Evolutionary conservation across 106 monocot genomes (phyloP).

Genomic region (Apostasia ramifera): DNA sequence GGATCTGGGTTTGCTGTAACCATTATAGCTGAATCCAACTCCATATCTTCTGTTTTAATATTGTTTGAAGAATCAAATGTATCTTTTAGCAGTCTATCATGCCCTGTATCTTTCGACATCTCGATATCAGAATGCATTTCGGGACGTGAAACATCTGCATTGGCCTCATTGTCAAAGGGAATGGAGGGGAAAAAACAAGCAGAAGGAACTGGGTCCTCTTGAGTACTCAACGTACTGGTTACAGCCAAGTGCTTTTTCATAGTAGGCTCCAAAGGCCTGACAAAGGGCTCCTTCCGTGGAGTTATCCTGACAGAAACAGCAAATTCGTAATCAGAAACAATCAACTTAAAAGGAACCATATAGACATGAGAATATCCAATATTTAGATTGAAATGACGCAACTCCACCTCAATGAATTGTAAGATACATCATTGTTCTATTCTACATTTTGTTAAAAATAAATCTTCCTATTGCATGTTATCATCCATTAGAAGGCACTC

Average conservation of each 20-base stretch:
- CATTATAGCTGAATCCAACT: slow-evolving; percentile 2
- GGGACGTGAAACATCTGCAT: not conserved
- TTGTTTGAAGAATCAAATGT: not conserved
- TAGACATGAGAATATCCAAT: not conserved
- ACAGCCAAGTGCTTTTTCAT: slow-evolving; percentile 7
- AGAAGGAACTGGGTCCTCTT: not conserved
- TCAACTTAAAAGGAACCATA: not conserved
- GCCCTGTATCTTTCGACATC: slow-evolving; percentile 14
- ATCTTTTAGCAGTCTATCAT: slow-evolving; percentile 4
- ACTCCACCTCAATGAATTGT: no score
- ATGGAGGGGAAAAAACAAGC: not conserved
- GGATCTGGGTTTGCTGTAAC: not conserved
- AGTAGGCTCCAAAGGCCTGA: slow-evolving; percentile 19
- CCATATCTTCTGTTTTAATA: slow-evolving; percentile 9
- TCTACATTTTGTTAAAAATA: not conserved
- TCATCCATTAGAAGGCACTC: no score
- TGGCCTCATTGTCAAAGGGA: not conserved
- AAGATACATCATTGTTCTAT: not conserved
- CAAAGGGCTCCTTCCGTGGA: slow-evolving; percentile 30
- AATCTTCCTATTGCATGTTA: no score
- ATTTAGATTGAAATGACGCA: not conserved
- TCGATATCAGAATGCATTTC: not conserved
- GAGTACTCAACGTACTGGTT: not conserved
- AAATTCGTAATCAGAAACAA: not conserved
- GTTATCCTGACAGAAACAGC: slow-evolving; percentile 34